Percentiles rank a stretch among this genome's conserved stretches.
Evolutionary conservation across 108 stramenopile species (phyloP).

Genomic region (Parietichytrium sp.): DNA sequence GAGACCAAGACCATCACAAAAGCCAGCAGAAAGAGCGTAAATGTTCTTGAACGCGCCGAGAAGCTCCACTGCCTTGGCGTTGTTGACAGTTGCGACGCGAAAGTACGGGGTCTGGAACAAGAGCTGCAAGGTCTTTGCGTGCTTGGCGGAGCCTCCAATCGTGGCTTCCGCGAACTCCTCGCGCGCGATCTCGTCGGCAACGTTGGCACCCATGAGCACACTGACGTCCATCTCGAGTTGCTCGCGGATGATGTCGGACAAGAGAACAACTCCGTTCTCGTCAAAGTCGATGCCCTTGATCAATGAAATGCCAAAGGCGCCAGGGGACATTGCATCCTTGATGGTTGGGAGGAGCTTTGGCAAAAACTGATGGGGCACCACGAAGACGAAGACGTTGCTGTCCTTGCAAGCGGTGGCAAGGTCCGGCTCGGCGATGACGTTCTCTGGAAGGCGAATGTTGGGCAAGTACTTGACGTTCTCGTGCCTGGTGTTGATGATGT

Average conservation of each 20-base stretch:
- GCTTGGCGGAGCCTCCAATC: constrained; percentile 64
- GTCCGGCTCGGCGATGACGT: constrained; percentile 79
- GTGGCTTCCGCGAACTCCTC: constrained; percentile 93
- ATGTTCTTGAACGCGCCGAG: constrained; percentile 96
- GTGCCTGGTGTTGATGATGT: constrained; percentile 84
- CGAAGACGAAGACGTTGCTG: constrained; percentile 87
- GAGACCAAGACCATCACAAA: constrained; percentile 81
- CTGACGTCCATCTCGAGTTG: constrained; percentile 62
- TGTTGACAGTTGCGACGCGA: constrained; percentile 77
- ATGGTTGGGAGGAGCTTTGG: constrained; percentile 73
- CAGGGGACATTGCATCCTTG: constrained; percentile 43
- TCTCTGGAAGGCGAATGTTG: constrained; percentile 77
- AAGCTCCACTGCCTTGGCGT: constrained; percentile 85
- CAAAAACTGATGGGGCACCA: constrained; percentile 89
- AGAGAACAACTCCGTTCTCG: constrained; percentile 45
- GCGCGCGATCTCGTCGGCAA: constrained; percentile 85
- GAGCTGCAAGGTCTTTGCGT: constrained; percentile 71
- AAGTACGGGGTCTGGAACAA: constrained; percentile 78
- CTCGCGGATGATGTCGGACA: constrained; percentile 55
- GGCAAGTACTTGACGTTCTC: constrained; percentile 96
- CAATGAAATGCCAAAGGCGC: constrained; percentile 49
- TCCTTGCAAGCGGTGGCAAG: constrained; percentile 74
- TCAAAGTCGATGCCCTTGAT: constrained; percentile 64
- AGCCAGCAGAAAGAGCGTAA: constrained; percentile 89
- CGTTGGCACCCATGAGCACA: constrained; percentile 97